Percentiles rank a stretch among this genome's conserved stretches.
Evolutionary conservation across 805 yeast genomes (phyloP).

Genomic region (Saccharomyces paradoxus): DNA sequence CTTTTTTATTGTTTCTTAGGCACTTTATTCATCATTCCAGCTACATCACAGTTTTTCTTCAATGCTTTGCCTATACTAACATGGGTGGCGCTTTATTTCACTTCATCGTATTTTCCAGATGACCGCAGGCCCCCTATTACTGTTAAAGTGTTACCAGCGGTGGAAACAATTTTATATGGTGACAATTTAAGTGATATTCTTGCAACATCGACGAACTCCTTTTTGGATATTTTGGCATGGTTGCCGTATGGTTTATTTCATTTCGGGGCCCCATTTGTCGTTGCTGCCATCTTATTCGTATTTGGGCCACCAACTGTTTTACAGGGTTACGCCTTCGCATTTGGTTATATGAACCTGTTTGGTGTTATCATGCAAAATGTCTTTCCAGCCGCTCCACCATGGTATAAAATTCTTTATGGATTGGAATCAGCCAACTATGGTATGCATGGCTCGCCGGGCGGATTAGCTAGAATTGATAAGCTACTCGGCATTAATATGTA

Average conservation of each 20-base stretch:
- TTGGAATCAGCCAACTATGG: slow-evolving; percentile 82
- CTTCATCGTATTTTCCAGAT: slow-evolving; percentile 65
- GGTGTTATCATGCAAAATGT: slow-evolving; percentile 78
- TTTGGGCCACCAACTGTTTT: slow-evolving; percentile 89
- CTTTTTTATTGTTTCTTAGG: slow-evolving; percentile 34
- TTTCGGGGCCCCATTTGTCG: slow-evolving; percentile 83
- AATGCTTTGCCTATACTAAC: slow-evolving; percentile 76
- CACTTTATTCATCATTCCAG: slow-evolving; percentile 52
- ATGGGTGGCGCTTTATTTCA: slow-evolving; percentile 79
- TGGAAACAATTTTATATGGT: slow-evolving; percentile 87
- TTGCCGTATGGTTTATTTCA: slow-evolving; percentile 89
- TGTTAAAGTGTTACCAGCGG: slow-evolving; percentile 81
- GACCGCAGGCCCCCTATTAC: slow-evolving; percentile 78
- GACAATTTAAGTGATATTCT: slow-evolving; percentile 79
- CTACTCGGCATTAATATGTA: slow-evolving; percentile 75
- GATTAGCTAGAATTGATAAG: slow-evolving; percentile 77
- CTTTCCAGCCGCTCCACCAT: slow-evolving; percentile 95
- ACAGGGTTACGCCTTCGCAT: slow-evolving; percentile 80
- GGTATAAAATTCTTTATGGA: slow-evolving; percentile 85
- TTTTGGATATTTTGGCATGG: slow-evolving; percentile 85
- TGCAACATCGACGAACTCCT: slow-evolving; percentile 58
- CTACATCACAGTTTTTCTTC: slow-evolving; percentile 75
- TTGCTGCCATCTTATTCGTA: slow-evolving; percentile 66
- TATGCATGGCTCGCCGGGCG: slow-evolving; percentile 94
- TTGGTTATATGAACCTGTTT: slow-evolving; percentile 85